Conservation (phyloP, 2,329 filamentous ascomycete species). For the Colletotrichum nymphaeae region DNA sequence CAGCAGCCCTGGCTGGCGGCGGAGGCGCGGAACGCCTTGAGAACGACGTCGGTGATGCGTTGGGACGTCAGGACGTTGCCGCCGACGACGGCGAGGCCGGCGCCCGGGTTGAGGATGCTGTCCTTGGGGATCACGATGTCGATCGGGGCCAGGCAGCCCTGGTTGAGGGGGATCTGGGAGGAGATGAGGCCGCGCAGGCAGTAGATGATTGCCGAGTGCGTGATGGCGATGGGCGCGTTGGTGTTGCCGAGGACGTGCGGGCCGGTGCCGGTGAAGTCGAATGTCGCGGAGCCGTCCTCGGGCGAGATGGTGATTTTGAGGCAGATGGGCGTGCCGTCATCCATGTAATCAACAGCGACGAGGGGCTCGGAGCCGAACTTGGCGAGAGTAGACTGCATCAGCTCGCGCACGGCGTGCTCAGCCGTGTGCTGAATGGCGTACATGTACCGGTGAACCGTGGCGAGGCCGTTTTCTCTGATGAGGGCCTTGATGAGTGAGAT, state of each 20-base stretch:
- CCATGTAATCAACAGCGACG: constrained; percentile 78
- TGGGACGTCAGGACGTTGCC: constrained; percentile 86
- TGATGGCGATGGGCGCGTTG: constrained; percentile 46
- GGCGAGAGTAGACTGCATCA: constrained; percentile 51
- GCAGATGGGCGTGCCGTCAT: constrained; percentile 60
- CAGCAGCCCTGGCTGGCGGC: constrained; percentile 84
- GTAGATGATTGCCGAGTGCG: constrained; percentile 61
- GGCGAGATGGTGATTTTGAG: constrained; percentile 65
- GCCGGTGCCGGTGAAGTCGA: constrained; percentile 62
- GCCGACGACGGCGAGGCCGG: constrained; percentile 83
- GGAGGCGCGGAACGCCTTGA: constrained; percentile 83
- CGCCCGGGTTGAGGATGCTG: constrained; percentile 79
- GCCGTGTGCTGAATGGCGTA: constrained; percentile 35
- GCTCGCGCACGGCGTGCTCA: constrained; percentile 29
- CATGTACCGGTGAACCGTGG: constrained; percentile 64
- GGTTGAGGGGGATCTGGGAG: constrained; percentile 87
- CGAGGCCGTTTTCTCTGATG: constrained; percentile 82
- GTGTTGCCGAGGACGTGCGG: constrained; percentile 56
- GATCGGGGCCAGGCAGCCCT: constrained; percentile 84
- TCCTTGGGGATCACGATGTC: constrained; percentile 78
- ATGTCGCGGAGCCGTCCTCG: constrained; percentile 73
- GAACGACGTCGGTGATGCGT: constrained; percentile 84
- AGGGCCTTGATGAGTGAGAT: constrained; percentile 80
- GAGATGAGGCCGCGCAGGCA: constrained; percentile 83
- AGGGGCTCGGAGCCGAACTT: constrained; percentile 77